phyloP scores from a whole-genome alignment of 2,329 filamentous ascomycete genomes.

The Aspergillus intermedius region DNA sequence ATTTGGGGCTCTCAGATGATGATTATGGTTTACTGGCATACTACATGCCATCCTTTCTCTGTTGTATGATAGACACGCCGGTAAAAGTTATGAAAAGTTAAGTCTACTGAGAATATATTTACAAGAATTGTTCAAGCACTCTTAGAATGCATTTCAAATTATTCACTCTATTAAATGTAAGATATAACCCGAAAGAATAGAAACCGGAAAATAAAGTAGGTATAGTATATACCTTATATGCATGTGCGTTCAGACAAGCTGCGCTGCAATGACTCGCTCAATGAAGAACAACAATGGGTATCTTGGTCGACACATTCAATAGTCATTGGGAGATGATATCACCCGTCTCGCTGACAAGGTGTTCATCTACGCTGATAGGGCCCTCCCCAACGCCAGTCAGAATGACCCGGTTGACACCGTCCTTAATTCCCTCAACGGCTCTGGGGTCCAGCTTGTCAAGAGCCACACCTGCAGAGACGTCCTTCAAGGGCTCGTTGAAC shows the following conservation, averaged over 20 bases:
- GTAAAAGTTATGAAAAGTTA: too few relatives aligned
- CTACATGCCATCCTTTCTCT: too few relatives aligned
- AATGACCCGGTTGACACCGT: conserved; percentile 83
- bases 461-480: conserved; percentile 45
- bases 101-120: too few relatives aligned
- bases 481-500: conserved; percentile 49
- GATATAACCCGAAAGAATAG: not conserved
- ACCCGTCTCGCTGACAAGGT: conserved; percentile 64
- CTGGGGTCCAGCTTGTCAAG: conserved; percentile 53
- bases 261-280: not conserved
- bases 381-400: conserved; percentile 87
- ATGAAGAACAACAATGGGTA: not conserved
- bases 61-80: not conserved
- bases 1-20: not conserved
- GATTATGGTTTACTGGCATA: not conserved
- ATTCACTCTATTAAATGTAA: not conserved
- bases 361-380: conserved; percentile 70
- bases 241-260: not conserved
- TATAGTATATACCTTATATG: not conserved
- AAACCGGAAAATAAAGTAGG: not conserved
- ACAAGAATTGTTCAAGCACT: too few relatives aligned
- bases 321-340: conserved; percentile 30
- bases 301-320: not conserved
- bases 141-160: too few relatives aligned
- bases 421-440: conserved; percentile 60